Conservation (phyloP, 169 alveolate genomes). For the Cryptosporidium xiaoi region DNA sequence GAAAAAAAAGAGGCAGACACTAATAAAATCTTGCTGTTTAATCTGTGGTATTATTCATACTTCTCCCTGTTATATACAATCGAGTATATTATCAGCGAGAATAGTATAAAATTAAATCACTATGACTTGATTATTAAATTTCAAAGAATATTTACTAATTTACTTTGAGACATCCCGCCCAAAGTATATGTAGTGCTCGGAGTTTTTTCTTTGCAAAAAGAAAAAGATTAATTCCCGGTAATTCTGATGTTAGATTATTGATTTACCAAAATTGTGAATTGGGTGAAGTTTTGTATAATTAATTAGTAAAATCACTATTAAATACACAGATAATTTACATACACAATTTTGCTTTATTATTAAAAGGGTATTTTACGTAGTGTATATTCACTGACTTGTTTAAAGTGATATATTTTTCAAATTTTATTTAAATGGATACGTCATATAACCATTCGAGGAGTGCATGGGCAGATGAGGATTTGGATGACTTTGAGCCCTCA, state of each 20-base stretch:
- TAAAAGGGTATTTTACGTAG: no score
- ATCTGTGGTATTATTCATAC: constrained; percentile 19
- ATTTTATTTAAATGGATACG: constrained; percentile 18
- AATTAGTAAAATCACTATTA: no score
- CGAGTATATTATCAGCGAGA: constrained; percentile 11
- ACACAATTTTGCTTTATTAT: no score
- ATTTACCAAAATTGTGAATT: no score
- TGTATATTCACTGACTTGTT: neutral
- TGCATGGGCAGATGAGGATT: constrained; percentile 74
- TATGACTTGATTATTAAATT: neutral
- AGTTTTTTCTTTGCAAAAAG: neutral
- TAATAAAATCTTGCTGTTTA: neutral
- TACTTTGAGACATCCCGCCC: constrained; percentile 70
- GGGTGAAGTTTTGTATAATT: no score
- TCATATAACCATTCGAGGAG: constrained; percentile 26
- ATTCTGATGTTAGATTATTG: no score
- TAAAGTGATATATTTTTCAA: neutral
- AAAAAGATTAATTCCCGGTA: neutral
- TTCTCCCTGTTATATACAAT: constrained; percentile 7
- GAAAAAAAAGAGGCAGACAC: neutral
- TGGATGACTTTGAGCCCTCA: constrained; percentile 74
- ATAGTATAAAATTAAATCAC: neutral
- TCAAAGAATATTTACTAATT: neutral
- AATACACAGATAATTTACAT: no score
- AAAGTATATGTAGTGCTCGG: neutral